Conservation (phyloP, 2,329 filamentous ascomycete genomes). For the Botrytis medusae region DNA sequence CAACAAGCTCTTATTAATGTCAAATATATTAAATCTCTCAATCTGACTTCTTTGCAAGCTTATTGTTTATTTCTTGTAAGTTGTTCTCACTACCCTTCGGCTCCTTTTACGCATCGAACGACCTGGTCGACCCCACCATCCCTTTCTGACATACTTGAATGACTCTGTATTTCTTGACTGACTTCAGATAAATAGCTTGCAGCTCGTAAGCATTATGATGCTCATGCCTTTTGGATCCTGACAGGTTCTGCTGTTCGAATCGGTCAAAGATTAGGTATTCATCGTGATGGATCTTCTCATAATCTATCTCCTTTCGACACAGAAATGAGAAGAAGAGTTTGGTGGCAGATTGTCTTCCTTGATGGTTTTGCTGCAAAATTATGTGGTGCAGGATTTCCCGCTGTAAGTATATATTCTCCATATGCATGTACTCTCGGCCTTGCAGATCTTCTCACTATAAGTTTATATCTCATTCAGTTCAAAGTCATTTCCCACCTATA, state of each 20-base stretch:
- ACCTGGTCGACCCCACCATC: background rate
- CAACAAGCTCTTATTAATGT: constrained; percentile 69
- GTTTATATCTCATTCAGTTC: background rate
- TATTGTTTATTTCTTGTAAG: constrained; percentile 65
- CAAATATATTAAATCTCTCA: constrained; percentile 63
- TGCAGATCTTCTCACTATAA: background rate
- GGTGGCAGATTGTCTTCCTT: constrained; percentile 62
- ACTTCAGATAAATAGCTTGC: constrained; percentile 31
- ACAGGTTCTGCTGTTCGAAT: constrained; percentile 50
- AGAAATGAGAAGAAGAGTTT: constrained; percentile 61
- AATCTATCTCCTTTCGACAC: constrained; percentile 52
- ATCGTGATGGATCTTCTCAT: constrained; percentile 44
- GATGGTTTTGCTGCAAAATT: constrained; percentile 58
- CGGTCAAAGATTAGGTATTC: constrained; percentile 50
- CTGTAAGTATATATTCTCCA: background rate
- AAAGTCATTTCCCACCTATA: too few species aligned
- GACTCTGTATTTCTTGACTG: background rate
- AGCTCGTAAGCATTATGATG: constrained; percentile 42
- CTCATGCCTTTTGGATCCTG: constrained; percentile 50
- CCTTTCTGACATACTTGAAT: constrained; percentile 24
- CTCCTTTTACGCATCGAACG: background rate
- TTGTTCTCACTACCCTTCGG: background rate
- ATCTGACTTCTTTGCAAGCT: constrained; percentile 66
- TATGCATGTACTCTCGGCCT: background rate
- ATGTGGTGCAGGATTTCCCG: constrained; percentile 49